Conservation (phyloP, 257 asterid species). For the Solanum etuberosum region DNA sequence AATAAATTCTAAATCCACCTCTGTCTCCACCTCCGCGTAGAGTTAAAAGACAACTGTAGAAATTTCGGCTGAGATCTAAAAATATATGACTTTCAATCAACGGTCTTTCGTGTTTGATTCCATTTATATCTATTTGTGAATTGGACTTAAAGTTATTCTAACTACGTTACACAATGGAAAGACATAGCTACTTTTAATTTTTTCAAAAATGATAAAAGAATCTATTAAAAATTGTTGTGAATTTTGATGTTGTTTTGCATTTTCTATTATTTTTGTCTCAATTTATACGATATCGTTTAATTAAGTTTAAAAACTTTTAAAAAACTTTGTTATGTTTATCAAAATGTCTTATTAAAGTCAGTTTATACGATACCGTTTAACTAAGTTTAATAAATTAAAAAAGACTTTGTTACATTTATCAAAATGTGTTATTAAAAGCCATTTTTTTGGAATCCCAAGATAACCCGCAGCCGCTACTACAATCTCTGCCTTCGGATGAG, state of each 20-base stretch:
- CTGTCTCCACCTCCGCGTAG: neutral
- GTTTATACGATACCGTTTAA: no score
- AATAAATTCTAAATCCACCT: accelerated
- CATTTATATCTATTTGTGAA: neutral
- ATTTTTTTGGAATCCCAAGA: no score
- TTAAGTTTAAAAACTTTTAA: no score
- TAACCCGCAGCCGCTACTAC: no score
- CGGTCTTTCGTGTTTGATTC: neutral
- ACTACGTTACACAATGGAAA: neutral
- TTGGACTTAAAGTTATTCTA: neutral
- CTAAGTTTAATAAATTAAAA: no score
- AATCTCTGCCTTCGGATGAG: no score
- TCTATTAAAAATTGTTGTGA: neutral
- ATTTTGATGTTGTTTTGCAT: no score
- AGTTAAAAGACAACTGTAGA: neutral
- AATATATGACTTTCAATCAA: neutral
- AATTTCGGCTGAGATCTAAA: neutral
- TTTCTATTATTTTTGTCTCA: neutral
- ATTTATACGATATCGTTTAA: no score
- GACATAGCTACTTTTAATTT: no score
- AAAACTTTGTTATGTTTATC: neutral
- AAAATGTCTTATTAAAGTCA: neutral
- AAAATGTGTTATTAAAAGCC: no score
- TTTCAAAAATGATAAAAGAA: no score
- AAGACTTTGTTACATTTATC: no score